Conservation (phyloP, 352 stramenopile species). For the Globisporangium splendens region DNA sequence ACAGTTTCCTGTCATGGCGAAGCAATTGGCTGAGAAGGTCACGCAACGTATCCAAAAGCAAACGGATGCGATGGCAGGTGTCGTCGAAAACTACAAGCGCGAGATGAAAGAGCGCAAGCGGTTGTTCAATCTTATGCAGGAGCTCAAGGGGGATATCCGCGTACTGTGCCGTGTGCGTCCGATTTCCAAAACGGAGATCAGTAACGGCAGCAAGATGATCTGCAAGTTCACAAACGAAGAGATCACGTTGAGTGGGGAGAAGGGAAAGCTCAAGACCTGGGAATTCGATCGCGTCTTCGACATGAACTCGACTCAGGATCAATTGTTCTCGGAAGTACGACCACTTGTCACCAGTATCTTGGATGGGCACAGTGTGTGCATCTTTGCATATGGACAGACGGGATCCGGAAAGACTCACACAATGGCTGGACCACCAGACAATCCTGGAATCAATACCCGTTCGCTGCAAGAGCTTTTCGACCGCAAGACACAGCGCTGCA, state of each 20-base stretch:
- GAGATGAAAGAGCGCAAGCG: conserved; percentile 88
- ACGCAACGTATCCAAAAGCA: conserved; percentile 68
- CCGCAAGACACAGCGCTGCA: conserved; percentile 53
- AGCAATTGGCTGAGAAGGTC: conserved; percentile 73
- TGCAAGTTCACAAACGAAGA: conserved; percentile 80
- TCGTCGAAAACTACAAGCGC: conserved; percentile 88
- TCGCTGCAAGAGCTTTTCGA: conserved; percentile 83
- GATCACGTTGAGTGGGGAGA: conserved; percentile 74
- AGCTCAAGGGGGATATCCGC: conserved; percentile 96
- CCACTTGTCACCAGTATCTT: conserved; percentile 82
- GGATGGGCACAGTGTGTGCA: conserved; percentile 87
- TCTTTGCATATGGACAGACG: conserved; percentile 91
- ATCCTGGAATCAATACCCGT: conserved; percentile 79
- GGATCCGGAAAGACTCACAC: conserved; percentile 90
- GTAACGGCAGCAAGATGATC: conserved; percentile 72
- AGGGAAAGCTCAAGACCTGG: conserved; percentile 82
- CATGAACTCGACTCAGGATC: conserved; percentile 65
- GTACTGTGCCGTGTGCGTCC: conserved; percentile 95
- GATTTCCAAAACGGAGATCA: conserved; percentile 75
- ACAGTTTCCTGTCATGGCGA: conserved; percentile 54
- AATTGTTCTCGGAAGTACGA: conserved; percentile 75
- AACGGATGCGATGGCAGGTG: conserved; percentile 71
- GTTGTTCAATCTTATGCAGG: conserved; percentile 95
- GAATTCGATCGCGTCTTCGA: conserved; percentile 88
- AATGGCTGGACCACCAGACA: conserved; percentile 70